Base-by-base conservation (phyloP, 2,329 filamentous ascomycete genomes). In the Colletotrichum lupini region DNA sequence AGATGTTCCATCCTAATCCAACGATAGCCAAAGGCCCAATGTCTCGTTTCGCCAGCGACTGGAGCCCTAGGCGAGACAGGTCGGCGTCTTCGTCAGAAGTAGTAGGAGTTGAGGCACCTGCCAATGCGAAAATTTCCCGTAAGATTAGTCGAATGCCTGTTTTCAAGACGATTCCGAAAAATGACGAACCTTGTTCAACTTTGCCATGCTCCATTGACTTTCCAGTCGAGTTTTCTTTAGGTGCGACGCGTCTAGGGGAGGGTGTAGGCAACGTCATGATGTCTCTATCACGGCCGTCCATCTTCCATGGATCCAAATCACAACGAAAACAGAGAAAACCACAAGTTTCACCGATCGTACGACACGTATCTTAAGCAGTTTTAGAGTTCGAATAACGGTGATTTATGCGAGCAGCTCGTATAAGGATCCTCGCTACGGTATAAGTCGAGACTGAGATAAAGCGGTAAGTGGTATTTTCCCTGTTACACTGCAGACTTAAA, bases 1-100 rank as follows among this genome's bases (percentile, higher is more conserved):
- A 75, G 19, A 78, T 72, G 7, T 72, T 72, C 69, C 65, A 72
- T 12, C 69, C 69, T 1, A 68, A 28, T 3, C 35, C 64, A 6
- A 68, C 11, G 1, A 72, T 72, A 0, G 28, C 69, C 14, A 72
- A 55, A 1, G 63, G 58, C 0, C 69, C 65, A 16, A 72, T 72
- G 24, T 72, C 69, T 42, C 69, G 52, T 3, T 72, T 72, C 16
- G 69, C 42, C 0, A 30, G 65, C 8, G 65, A 49, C 5, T 72
- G 37, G 5, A 72, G 69, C 0, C 69, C 69, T 4, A 72, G 65
- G 11, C 65, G 69, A 12, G 11, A 35, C 6, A 72, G 32, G 2
- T 72, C 69, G 11, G 58, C 69, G 28, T 68, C 53, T 30, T 72
- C 69, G 24, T 59, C 58, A 42, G 52, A 53, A 6, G 65, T 26